Evolutionary conservation across 495 filamentous ascomycete genomes (phyloP).

Genomic region (Bathelium albidoporum): DNA sequence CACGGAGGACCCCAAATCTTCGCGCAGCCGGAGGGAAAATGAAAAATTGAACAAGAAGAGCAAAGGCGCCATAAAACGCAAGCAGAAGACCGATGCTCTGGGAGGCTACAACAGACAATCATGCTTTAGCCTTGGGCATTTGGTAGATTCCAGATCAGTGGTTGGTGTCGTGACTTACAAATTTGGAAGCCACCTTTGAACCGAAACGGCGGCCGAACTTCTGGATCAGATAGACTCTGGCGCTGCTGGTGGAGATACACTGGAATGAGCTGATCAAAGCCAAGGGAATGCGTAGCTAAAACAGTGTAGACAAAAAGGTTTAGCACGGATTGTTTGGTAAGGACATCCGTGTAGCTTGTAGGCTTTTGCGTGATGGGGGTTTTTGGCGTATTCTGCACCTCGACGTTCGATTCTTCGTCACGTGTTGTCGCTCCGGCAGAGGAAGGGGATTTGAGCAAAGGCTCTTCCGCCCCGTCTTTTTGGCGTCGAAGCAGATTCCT

Average conservation of each 20-base stretch:
- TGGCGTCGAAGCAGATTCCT: neutral
- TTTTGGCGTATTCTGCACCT: neutral
- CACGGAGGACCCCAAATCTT: constrained; percentile 58
- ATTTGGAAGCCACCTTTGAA: constrained; percentile 60
- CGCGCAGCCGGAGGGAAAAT: constrained; percentile 62
- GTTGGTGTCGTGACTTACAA: constrained; percentile 27
- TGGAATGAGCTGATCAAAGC: constrained; percentile 70
- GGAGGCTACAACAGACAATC: constrained; percentile 31
- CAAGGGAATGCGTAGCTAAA: constrained; percentile 64
- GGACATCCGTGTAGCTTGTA: constrained; percentile 47
- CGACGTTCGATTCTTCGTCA: neutral
- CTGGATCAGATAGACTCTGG: constrained; percentile 26
- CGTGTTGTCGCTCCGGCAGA: neutral
- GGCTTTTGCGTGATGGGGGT: neutral
- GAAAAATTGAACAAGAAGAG: constrained; percentile 68
- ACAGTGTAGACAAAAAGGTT: constrained; percentile 67
- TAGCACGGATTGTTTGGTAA: constrained; percentile 63
- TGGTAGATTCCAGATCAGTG: too few species aligned
- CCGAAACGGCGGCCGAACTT: constrained; percentile 57
- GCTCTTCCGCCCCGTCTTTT: constrained; percentile 19
- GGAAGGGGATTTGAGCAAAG: constrained; percentile 18
- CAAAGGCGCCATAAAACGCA: constrained; percentile 60
- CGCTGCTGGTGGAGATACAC: constrained; percentile 41
- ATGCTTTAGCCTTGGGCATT: neutral
- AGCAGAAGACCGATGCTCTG: constrained; percentile 67